A percentile compares a stretch with the other conserved stretches of the same genome.
phyloP scores from a whole-genome alignment of 163 green algal genomes.

The Trebouxia gelatinosa region DNA sequence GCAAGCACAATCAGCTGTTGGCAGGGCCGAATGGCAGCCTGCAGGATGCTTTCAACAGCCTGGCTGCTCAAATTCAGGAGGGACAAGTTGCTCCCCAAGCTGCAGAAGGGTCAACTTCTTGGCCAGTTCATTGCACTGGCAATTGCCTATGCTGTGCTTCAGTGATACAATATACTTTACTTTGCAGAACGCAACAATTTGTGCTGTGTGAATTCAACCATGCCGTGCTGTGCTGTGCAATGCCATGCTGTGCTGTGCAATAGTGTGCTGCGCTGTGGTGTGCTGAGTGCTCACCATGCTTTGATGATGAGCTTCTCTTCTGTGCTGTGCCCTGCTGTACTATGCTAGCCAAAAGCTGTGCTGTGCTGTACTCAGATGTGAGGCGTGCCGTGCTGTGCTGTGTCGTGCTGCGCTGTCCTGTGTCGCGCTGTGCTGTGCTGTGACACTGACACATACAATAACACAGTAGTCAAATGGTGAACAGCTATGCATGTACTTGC shows the following conservation, averaged over 20 bases:
- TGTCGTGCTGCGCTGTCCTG: neutral
- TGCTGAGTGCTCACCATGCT: too few relatives aligned
- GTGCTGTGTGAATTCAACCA: too few relatives aligned
- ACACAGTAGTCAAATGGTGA: neutral
- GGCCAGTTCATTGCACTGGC: too few relatives aligned
- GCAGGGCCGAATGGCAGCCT: neutral
- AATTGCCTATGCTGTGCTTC: too few relatives aligned
- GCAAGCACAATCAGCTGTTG: neutral
- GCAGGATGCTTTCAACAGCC: neutral
- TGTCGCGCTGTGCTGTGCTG: neutral
- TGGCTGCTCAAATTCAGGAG: neutral
- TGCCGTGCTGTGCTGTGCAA: neutral
- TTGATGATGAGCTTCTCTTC: too few relatives aligned
- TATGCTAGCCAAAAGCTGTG: neutral
- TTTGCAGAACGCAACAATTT: too few relatives aligned
- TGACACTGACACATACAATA: too few relatives aligned
- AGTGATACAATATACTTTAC: too few relatives aligned
- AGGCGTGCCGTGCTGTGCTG: neutral
- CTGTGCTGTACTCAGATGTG: neutral
- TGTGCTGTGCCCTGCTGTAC: neutral
- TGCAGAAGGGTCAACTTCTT: neutral
- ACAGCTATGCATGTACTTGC: conserved; percentile 32
- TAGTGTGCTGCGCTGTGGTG: too few relatives aligned
- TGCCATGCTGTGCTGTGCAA: neutral
- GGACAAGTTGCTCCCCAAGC: neutral